Conservation (phyloP, 108 stramenopile species). For the Skeletonema potamos region DNA sequence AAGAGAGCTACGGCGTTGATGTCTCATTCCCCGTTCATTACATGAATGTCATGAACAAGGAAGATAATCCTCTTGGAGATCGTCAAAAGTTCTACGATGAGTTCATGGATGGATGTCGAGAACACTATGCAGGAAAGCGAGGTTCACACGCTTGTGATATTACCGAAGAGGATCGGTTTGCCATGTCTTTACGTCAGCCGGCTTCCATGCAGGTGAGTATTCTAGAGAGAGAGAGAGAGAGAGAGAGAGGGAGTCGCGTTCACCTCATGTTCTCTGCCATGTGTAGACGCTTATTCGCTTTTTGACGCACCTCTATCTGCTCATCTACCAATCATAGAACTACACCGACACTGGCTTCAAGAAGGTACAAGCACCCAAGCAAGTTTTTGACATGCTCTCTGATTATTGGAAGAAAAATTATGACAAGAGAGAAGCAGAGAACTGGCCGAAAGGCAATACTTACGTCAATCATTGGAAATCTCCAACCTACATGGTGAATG, state of each 20-base stretch:
- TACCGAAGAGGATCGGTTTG: slow-evolving; percentile 65
- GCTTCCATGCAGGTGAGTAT: slow-evolving; percentile 65
- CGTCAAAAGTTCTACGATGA: slow-evolving; percentile 66
- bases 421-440: slow-evolving; percentile 51
- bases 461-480: slow-evolving; percentile 78
- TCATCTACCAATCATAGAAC: slow-evolving; percentile 34
- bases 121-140: slow-evolving; percentile 44
- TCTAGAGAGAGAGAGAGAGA: no score
- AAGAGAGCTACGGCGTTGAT: slow-evolving; percentile 69
- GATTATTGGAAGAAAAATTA: slow-evolving; percentile 69
- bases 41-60: slow-evolving; percentile 11
- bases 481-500: slow-evolving; percentile 78
- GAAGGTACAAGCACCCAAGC: slow-evolving; percentile 64
- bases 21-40: slow-evolving; percentile 83
- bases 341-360: slow-evolving; percentile 82
- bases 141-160: slow-evolving; percentile 50
- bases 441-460: slow-evolving; percentile 72
- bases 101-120: slow-evolving; percentile 75
- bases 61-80: slow-evolving; percentile 50
- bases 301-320: not conserved
- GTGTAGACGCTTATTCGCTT: not conserved
- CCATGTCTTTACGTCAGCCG: slow-evolving; percentile 79
- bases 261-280: not conserved
- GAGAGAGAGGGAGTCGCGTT: no score
- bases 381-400: slow-evolving; percentile 57